Evolutionary conservation across 1,139 yeast genomes (phyloP), one percentile per base, ranked within the genome.

Genomic region (Geotrichum fermentans): DNA sequence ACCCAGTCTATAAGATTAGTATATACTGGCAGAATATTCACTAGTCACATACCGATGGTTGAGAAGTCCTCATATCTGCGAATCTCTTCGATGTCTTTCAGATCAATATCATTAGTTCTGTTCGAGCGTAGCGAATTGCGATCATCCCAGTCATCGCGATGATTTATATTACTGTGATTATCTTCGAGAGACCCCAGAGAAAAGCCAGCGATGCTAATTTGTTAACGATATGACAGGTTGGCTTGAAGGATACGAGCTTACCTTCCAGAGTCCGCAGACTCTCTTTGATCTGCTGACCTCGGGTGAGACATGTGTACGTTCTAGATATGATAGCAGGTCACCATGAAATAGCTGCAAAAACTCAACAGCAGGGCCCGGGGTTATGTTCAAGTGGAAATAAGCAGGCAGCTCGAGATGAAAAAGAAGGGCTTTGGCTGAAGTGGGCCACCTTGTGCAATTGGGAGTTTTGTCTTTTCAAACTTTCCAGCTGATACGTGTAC

Each of bases 1-100:
- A 87, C 79, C 95, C 96, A 88, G 65, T 92, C 97, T 13, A 83
- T 74, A 4, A 11, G 5, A 22, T 18, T 28, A 18, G 46, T 29
- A 37, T 21, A 35, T 36, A 10, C 20, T 14, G 16, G n/a, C n/a
- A 18, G 18, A 28, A 28, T 17, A 14, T 17, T 22, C 17, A 20
- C 16, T 8, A 13, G 4, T 6, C 17, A 18, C 46, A 13, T 47
- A 49, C 53, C 54, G 36, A 64, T 62, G 14, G 69, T 65, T 4
- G 63, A 55, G 52, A 65, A 66, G 52, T 66, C 70, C 22, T 66
- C 66, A 49, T 65, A 66, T 38, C 69, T 52, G 32, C 58, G 55
- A 44, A 62, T 62, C 49, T 65, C 67, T 18, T 56, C 54, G 24
- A 61, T 56, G 39, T 57, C 55, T 34, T 50, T 50, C n/a, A 50